A percentile compares a stretch with the other conserved stretches of the same genome.
Conservation (phyloP, 208 protist genomes). For the Wallacemonas sp. region DNA sequence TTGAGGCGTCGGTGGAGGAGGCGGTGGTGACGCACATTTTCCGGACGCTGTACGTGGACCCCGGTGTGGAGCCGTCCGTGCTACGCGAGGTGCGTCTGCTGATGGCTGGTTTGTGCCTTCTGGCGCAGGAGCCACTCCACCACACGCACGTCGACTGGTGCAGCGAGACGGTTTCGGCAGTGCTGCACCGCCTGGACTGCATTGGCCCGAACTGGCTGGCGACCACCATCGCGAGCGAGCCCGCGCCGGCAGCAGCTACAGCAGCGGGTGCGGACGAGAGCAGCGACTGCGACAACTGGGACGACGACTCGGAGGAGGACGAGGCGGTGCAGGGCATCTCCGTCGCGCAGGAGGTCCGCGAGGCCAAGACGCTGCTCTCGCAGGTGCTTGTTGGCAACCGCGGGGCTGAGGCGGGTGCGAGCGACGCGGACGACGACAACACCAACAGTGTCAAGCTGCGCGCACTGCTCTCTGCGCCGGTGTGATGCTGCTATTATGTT, state of each 20-base stretch:
- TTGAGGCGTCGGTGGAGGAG: not conserved
- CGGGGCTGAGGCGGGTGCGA: not conserved
- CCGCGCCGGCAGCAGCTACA: not conserved
- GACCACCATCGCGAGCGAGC: not conserved
- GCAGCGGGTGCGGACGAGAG: not conserved
- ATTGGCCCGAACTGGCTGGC: conserved; percentile 25
- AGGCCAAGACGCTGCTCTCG: conserved; percentile 20
- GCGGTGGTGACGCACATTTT: conserved; percentile 7
- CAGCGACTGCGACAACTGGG: conserved; percentile 49
- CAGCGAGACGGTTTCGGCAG: conserved; percentile 13
- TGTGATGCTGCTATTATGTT: not conserved
- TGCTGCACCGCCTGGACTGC: conserved; percentile 28
- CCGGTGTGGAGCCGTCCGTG: conserved; percentile 48
- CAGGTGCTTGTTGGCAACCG: conserved; percentile 10
- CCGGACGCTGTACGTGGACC: conserved; percentile 36
- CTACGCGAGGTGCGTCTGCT: conserved; percentile 47
- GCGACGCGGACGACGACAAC: not conserved
- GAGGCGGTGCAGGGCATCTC: conserved; percentile 33
- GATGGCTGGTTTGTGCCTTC: conserved; percentile 19
- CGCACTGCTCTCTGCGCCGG: conserved; percentile 8
- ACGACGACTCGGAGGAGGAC: conserved; percentile 26
- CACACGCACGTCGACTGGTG: conserved; percentile 21
- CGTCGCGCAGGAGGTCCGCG: conserved; percentile 27
- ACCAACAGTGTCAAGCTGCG: conserved; percentile 12
- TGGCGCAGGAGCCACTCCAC: conserved; percentile 2